These are phyloP conservation scores for Aspergillus hiratsukae DNA, from an alignment of 2,329 filamentous ascomycete genomes.

Conservation along the genomic window DNA sequence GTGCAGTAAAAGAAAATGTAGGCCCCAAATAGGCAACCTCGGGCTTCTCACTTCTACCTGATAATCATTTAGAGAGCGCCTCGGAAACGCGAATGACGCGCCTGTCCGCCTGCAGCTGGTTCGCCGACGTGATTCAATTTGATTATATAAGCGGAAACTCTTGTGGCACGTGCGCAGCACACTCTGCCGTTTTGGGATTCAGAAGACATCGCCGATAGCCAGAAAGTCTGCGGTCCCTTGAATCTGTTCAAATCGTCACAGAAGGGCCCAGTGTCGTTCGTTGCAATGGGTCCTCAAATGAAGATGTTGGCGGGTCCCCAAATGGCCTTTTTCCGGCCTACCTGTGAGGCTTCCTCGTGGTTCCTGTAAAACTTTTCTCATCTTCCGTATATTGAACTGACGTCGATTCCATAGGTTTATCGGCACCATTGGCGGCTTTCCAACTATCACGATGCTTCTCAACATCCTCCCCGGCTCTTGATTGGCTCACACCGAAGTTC, in stretches of 20 bases:
- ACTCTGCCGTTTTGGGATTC: constrained; percentile 19
- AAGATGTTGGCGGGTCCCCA: constrained; percentile 34
- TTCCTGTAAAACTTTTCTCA: constrained; percentile 6
- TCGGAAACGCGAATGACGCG: constrained; percentile 25
- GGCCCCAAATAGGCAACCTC: not conserved
- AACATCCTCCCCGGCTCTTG: constrained; percentile 57
- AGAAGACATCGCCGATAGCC: constrained; percentile 17
- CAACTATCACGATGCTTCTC: constrained; percentile 64
- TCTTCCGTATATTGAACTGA: constrained; percentile 13
- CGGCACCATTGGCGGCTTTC: constrained; percentile 24
- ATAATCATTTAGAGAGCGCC: constrained; percentile 1
- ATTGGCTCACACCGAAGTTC: constrained; percentile 78
- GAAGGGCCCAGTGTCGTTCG: constrained; percentile 5
- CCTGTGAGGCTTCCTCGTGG: constrained; percentile 23
- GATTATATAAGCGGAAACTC: constrained; percentile 21
- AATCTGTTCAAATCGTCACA: constrained; percentile 3
- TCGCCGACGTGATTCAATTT: constrained; percentile 18
- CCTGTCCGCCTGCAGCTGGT: constrained; percentile 12
- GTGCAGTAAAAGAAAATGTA: not conserved
- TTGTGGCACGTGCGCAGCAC: constrained; percentile 22
- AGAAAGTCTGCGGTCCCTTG: constrained; percentile 14
- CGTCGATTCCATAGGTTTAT: constrained; percentile 21
- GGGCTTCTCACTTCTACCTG: not conserved
- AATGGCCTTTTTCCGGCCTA: constrained; percentile 30
- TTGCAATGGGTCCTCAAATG: constrained; percentile 32